Percentiles rank a stretch among this genome's conserved stretches.
Conservation (phyloP, 306 rosid genomes). For the Lagenaria siceraria region DNA sequence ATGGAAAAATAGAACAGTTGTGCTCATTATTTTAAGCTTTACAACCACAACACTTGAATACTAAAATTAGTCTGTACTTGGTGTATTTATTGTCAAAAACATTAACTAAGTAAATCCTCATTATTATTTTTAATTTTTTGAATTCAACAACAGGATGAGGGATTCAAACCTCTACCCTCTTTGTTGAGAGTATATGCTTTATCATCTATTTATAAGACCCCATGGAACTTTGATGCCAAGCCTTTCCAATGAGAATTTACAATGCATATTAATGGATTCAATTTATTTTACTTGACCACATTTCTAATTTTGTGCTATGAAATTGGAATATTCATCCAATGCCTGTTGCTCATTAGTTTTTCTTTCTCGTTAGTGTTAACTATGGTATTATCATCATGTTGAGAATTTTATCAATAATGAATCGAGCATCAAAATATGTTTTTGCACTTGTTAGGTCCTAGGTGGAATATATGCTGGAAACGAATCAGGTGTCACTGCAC, state of each 20-base stretch:
- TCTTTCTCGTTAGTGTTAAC: not conserved
- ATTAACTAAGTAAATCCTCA: not conserved
- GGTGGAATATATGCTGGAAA: slow-evolving; percentile 82
- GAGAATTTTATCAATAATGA: slow-evolving; percentile 6
- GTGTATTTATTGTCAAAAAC: not conserved
- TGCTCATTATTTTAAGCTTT: not conserved
- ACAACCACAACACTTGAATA: not conserved
- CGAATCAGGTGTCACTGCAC: slow-evolving; percentile 83
- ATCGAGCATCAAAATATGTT: not conserved
- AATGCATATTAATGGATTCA: not conserved
- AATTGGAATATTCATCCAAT: not conserved
- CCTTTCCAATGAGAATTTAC: not conserved
- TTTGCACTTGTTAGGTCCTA: slow-evolving; percentile 43
- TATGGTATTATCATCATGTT: not conserved
- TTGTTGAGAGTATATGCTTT: not conserved
- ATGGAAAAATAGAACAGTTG: not conserved
- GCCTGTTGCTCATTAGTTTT: not conserved
- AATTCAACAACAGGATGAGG: too few relatives aligned
- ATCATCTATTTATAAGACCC: not conserved
- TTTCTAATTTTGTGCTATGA: not conserved
- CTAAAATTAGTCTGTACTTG: not conserved
- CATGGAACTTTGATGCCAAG: not conserved
- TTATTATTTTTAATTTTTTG: too few relatives aligned
- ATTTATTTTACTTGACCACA: not conserved
- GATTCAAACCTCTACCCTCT: too few relatives aligned